A percentile compares a stretch with the other conserved stretches of the same genome.
These are phyloP conservation scores for Hanseniaspora taiwanica DNA, from an alignment of 805 yeast genomes.

Conservation along the genomic window DNA sequence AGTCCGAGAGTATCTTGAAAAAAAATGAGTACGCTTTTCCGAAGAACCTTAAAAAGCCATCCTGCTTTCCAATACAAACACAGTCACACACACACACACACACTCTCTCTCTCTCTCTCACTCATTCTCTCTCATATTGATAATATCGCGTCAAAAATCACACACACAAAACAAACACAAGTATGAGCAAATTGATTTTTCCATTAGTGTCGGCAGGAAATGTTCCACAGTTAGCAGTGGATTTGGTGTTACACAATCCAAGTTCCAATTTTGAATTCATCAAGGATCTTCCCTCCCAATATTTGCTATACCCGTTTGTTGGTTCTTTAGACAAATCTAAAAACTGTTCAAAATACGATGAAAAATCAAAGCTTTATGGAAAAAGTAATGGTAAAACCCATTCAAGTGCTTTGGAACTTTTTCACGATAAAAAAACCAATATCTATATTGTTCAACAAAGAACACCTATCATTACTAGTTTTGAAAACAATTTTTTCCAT, in stretches of 20 bases:
- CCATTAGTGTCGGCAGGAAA: slow-evolving; percentile 85
- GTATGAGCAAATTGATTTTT: slow-evolving; percentile 35
- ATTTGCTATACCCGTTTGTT: slow-evolving; percentile 60
- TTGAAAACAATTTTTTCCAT: slow-evolving; percentile 34
- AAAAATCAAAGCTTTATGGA: slow-evolving; percentile 9
- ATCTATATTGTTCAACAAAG: slow-evolving; percentile 65
- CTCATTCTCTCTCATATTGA: too few species aligned
- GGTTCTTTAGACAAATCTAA: slow-evolving; percentile 53
- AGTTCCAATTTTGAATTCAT: slow-evolving; percentile 40
- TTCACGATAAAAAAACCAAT: slow-evolving; percentile 27
- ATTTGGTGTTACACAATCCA: slow-evolving; percentile 46
- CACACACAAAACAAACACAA: background rate
- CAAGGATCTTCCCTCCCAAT: slow-evolving; percentile 43
- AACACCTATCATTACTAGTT: slow-evolving; percentile 69
- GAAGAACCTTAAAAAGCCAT: too few species aligned
- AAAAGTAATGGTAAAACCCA: slow-evolving; percentile 16
- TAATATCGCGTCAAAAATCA: too few species aligned
- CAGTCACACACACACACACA: too few species aligned
- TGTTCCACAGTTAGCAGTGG: slow-evolving; percentile 73
- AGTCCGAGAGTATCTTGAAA: too few species aligned
- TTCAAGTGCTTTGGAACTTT: slow-evolving; percentile 57
- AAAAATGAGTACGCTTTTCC: too few species aligned
- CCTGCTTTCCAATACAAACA: too few species aligned
- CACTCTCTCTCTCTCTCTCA: too few species aligned
- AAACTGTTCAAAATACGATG: slow-evolving; percentile 5